These are phyloP conservation scores for Pseudogymnoascus sp. DNA, from an alignment of 2,329 filamentous ascomycete genomes.

Conservation along the genomic window DNA sequence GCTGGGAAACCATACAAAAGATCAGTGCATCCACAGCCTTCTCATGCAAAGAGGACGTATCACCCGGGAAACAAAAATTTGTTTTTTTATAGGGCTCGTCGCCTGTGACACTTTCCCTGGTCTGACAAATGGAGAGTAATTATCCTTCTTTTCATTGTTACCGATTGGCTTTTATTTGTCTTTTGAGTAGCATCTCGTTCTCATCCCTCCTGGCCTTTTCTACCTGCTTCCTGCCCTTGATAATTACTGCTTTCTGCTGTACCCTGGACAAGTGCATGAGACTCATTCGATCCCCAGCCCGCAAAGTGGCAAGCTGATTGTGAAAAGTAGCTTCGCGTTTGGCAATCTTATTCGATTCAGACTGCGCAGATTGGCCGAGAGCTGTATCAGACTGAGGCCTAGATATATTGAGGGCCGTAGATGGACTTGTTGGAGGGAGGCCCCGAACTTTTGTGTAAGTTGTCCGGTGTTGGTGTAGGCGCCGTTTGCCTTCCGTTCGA, in stretches of 20 bases:
- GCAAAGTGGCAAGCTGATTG: conserved; percentile 5
- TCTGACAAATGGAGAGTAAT: neutral
- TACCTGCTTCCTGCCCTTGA: neutral
- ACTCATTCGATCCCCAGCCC: conserved; percentile 2
- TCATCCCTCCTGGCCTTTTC: neutral
- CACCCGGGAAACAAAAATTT: neutral
- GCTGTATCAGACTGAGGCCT: neutral
- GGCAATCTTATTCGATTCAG: conserved; percentile 1
- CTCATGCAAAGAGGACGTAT: neutral
- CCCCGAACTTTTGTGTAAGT: neutral
- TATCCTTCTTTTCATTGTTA: neutral
- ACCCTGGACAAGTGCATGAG: conserved; percentile 3
- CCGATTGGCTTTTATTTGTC: neutral
- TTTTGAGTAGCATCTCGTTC: neutral
- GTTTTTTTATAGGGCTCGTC: neutral
- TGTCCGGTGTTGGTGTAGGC: neutral
- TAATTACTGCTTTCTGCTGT: conserved; percentile 1
- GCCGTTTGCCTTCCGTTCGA: conserved; percentile 6
- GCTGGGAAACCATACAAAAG: neutral
- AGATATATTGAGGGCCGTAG: neutral
- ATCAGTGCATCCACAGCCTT: neutral
- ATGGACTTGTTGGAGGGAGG: neutral
- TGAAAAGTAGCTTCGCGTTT: conserved; percentile 4
- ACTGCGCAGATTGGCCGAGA: neutral
- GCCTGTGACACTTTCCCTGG: neutral